Evolutionary conservation across 2,329 filamentous ascomycete species (phyloP), one percentile per base, ranked within the genome.

Genomic region (Colletotrichum cuscutae): DNA sequence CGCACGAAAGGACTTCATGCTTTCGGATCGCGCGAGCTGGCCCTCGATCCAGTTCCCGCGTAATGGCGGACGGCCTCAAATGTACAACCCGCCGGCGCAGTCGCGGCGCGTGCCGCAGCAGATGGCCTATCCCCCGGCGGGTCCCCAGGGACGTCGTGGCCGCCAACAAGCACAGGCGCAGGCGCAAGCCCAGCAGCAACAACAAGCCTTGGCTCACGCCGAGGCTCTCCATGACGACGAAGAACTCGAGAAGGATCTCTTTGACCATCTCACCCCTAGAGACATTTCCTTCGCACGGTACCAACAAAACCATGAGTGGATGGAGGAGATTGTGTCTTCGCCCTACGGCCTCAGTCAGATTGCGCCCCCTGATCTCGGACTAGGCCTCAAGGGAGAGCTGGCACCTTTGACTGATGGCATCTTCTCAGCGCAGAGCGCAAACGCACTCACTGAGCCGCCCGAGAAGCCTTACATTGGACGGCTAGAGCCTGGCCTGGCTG

Each of bases 221-320:
- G 81, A 28, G 72, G 79, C 56, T 65, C 79, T 83, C 79, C 78
- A 85, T 0, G 88, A 95, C 65, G 95, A 98, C 65, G 95, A 98
- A 70, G 95, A 97, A 63, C 95, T 98, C 81, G 96, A 98, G 30
- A 72, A 71, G 30, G 79, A 93, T 93, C 3, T 93, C 93, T 94
- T 99, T 78, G 97, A 99, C 80, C 90, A 95, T 75, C 86, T 98
- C 74, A 96, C 95, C 0, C 95, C 95, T 3, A 90, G 95, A 56
- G 97, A 99, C 75, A 93, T 99, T 74, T 97, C 95, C 77, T 87
- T 94, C 73, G 90, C 91, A 75, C 90, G 97, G 68, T 99, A 98
- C 81, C 93, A 93, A 80, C 95, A 98, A 80, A 97, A 99, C 78
- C 96, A 99, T 78, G 95, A 98, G 81, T 98, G 96, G 97, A 98